A percentile compares a stretch with the other conserved stretches of the same genome.
Conservation (phyloP, 2,329 filamentous ascomycete genomes). For the Coniella lustricola region DNA sequence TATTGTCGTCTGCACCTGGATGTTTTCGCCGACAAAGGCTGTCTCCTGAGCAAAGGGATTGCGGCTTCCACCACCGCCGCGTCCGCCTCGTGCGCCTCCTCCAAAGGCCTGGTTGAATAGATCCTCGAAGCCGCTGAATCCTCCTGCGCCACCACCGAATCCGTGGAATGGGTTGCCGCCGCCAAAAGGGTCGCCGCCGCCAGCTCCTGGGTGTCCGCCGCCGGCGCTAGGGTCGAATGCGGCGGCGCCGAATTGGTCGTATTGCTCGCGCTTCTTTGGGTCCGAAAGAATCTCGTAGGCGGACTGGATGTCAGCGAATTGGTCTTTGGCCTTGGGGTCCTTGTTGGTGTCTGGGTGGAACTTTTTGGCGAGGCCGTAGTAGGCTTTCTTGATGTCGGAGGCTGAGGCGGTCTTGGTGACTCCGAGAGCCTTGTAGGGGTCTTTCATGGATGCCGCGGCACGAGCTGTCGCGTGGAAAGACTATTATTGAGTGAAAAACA, state of each 20-base stretch:
- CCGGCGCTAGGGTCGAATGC: constrained; percentile 75
- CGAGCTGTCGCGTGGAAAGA: constrained; percentile 55
- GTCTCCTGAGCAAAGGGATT: constrained; percentile 72
- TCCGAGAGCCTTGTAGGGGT: constrained; percentile 84
- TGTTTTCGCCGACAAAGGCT: constrained; percentile 79
- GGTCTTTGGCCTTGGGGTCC: constrained; percentile 85
- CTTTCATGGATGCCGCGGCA: constrained; percentile 47
- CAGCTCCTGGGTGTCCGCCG: constrained; percentile 54
- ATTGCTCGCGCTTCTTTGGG: constrained; percentile 85
- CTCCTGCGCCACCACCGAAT: constrained; percentile 52
- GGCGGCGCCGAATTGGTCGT: constrained; percentile 80
- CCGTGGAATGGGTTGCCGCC: constrained; percentile 70
- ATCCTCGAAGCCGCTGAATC: constrained; percentile 62
- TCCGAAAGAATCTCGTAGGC: constrained; percentile 94
- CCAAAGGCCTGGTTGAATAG: constrained; percentile 82
- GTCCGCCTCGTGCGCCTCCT: constrained; percentile 36
- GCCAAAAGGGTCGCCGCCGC: constrained; percentile 58
- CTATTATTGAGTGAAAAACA: constrained; percentile 23
- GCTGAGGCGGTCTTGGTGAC: constrained; percentile 75
- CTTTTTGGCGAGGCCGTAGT: constrained; percentile 96
- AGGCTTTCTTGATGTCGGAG: constrained; percentile 93
- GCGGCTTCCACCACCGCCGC: too few relatives aligned
- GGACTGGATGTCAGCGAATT: constrained; percentile 85
- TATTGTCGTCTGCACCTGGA: constrained; percentile 88
- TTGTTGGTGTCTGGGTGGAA: constrained; percentile 98